phyloP scores from a whole-genome alignment of 192 early-diverging fungal species.

The Backusella psychrophila region DNA sequence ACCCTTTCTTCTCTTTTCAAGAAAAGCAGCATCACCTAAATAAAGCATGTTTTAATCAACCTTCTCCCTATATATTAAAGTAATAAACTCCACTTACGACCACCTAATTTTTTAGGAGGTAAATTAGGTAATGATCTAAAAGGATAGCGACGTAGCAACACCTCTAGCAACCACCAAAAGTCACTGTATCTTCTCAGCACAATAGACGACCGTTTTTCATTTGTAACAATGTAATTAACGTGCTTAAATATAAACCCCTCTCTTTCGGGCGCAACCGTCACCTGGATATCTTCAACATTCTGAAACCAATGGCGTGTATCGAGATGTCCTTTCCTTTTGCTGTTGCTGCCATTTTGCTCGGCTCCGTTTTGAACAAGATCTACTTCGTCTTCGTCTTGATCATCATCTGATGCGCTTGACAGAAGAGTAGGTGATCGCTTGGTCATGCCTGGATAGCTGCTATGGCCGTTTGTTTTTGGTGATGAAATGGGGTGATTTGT shows the following conservation, averaged over 20 bases:
- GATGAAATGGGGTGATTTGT: slow-evolving; percentile 50
- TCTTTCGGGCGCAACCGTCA: slow-evolving; percentile 51
- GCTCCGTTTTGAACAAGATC: background rate
- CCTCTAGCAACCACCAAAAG: slow-evolving; percentile 87
- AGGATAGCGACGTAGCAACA: slow-evolving; percentile 76
- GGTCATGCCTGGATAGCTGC: slow-evolving; percentile 29
- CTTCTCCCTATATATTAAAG: too few species aligned
- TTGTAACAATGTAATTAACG: slow-evolving; percentile 85
- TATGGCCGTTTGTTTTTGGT: slow-evolving; percentile 35
- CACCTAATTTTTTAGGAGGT: slow-evolving; percentile 85
- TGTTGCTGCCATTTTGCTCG: too few species aligned
- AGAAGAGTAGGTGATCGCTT: background rate
- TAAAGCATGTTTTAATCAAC: too few species aligned
- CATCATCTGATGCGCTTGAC: background rate
- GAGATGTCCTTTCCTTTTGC: slow-evolving; percentile 6
- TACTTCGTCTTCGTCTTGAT: background rate
- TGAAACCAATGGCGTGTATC: slow-evolving; percentile 55
- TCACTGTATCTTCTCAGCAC: slow-evolving; percentile 88
- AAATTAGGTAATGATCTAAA: slow-evolving; percentile 78
- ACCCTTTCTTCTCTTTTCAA: slow-evolving; percentile 70
- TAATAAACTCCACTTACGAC: slow-evolving; percentile 38
- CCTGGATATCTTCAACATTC: slow-evolving; percentile 53
- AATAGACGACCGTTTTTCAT: slow-evolving; percentile 53
- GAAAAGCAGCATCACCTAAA: slow-evolving; percentile 62
- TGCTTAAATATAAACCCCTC: slow-evolving; percentile 74